Percentiles rank a stretch among this genome's conserved stretches.
These are phyloP conservation scores for Dictyostelium purpureum DNA, from an alignment of 78 protist genomes.

Conservation along the genomic window DNA sequence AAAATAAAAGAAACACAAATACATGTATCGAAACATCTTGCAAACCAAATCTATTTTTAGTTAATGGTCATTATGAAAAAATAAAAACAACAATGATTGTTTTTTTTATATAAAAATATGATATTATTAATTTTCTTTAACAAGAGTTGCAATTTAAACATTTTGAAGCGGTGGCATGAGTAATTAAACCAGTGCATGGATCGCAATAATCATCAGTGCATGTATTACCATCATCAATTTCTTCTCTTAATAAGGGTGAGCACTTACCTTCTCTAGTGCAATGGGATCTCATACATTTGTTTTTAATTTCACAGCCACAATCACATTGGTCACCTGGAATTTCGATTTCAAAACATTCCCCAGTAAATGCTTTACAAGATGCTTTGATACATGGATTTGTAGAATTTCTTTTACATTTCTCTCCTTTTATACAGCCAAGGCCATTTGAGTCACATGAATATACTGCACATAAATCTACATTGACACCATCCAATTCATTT, in stretches of 20 bases:
- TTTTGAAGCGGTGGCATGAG: neutral
- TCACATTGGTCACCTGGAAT: neutral
- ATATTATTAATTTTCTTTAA: too few species aligned
- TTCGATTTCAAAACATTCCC: neutral
- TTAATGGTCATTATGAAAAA: too few species aligned
- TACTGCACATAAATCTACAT: neutral
- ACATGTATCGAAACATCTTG: too few species aligned
- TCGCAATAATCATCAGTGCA: conserved; percentile 4
- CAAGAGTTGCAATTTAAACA: neutral
- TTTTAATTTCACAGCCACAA: neutral
- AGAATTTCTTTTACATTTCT: conserved; percentile 6
- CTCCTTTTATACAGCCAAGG: neutral
- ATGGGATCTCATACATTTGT: neutral
- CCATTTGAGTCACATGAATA: neutral
- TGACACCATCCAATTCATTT: neutral
- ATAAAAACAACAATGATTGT: too few species aligned
- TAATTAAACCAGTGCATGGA: neutral
- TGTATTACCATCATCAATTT: conserved; percentile 3
- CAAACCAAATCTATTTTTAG: too few species aligned
- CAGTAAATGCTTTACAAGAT: neutral
- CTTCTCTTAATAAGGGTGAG: neutral
- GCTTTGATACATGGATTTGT: neutral
- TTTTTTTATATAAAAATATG: too few species aligned
- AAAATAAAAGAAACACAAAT: too few species aligned
- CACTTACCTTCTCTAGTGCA: neutral